phyloP scores from a whole-genome alignment of 2,329 filamentous ascomycete genomes.

The Chlorencoelia australis region DNA sequence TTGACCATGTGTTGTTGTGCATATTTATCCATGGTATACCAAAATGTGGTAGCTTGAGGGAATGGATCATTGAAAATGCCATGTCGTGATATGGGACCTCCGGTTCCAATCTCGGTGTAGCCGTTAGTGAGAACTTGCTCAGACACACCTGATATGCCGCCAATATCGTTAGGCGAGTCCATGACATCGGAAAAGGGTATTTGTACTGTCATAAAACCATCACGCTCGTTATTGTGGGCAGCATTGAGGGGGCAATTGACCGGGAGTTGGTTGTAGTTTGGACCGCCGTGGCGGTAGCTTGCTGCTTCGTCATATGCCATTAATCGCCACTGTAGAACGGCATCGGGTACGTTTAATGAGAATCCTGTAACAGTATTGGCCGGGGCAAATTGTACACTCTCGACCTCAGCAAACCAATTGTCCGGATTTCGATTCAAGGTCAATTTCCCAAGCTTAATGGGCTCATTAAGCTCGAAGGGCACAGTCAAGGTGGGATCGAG shows the following conservation, averaged over 20 bases:
- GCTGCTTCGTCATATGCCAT: constrained; percentile 47
- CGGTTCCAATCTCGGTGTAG: too few relatives aligned
- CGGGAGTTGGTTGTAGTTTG: constrained; percentile 42
- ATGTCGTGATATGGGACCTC: constrained; percentile 1
- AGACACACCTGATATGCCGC: too few relatives aligned
- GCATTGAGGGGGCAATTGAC: constrained; percentile 7
- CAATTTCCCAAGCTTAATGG: constrained; percentile 38
- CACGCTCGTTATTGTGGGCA: constrained; percentile 12
- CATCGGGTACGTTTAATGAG: constrained; percentile 10
- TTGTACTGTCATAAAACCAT: too few relatives aligned
- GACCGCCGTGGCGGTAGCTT: constrained; percentile 46
- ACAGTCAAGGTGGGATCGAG: constrained; percentile 45
- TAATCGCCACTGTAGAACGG: constrained; percentile 41
- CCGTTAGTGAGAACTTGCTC: too few relatives aligned
- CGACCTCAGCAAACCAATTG: constrained; percentile 55
- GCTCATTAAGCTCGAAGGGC: constrained; percentile 36
- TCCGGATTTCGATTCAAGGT: constrained; percentile 39
- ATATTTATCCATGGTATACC: constrained; percentile 3
- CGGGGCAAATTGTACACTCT: constrained; percentile 58
- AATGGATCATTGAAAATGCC: constrained; percentile 2
- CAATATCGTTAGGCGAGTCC: too few relatives aligned
- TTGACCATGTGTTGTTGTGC: constrained; percentile 5
- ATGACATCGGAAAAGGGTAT: too few relatives aligned
- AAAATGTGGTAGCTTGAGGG: constrained; percentile 1
- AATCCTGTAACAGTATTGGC: constrained; percentile 50